Base-by-base conservation (phyloP, 768 basidiomycete genomes). In the Pholiota microspora region DNA sequence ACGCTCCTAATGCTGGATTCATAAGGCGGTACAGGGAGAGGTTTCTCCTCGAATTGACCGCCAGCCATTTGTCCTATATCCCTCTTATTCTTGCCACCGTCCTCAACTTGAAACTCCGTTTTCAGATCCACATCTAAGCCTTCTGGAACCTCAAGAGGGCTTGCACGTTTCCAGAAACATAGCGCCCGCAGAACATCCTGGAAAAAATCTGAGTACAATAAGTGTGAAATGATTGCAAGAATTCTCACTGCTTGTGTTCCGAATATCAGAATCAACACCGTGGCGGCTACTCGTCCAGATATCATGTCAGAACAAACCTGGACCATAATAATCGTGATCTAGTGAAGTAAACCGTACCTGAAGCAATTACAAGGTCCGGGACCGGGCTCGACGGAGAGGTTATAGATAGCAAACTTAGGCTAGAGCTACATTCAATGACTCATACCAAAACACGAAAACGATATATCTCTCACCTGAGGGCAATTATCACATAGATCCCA, bases 291-390 rank as follows among this genome's bases (percentile, higher is more conserved):
- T 27, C 10, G 12, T 9, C 32, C 13, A 34, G 45, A 32, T 23
- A 23, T 25, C n/a, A 31, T 31, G 54, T 31, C 31, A 2, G 31
- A 38, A n/a, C 8, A 18, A 47, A 9, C 12, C 9, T 9, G 29
- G 7, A 6, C 24, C 3, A 42, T 38, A 16, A 9, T 42, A 40
- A 15, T 9, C 21, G 2, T 24, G 18, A 25, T 16, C 16, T 23
- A 18, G 24, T 27, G 28, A 31, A 31, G 6, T 6, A 36, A 36
- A n/a, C 58, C 72, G 25, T 58, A 79, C 78, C 77, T 28, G 69
- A 69, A 21, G 78, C 73, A 56, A 80, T 75, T 13, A 75, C 71
- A 35, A 81, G 59, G 58, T 81, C 79, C 7, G 78, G 77, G 2
- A 73, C 68, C 12, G 78, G 77, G 55, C 71, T 78, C 23, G 72